phyloP scores from a whole-genome alignment of 2,329 filamentous ascomycete genomes.

The Arthrobotrys pseudoclavata region DNA sequence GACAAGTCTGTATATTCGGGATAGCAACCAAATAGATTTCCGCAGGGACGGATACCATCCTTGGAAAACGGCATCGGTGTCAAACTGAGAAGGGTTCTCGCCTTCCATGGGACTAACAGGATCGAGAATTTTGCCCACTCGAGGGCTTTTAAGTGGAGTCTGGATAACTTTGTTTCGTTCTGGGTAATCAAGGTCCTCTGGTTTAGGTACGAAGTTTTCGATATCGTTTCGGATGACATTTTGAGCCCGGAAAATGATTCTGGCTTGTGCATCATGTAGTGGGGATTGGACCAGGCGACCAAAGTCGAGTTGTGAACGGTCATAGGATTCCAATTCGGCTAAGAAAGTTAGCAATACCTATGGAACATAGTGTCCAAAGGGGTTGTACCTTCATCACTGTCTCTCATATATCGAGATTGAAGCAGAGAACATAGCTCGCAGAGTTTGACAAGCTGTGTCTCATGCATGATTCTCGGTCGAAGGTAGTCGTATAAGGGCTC shows the following conservation, averaged over 20 bases:
- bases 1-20: constrained; percentile 77
- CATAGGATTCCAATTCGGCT: constrained; percentile 68
- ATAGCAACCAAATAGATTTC: constrained; percentile 78
- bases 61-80: constrained; percentile 72
- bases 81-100: constrained; percentile 68
- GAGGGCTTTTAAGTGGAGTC: constrained; percentile 72
- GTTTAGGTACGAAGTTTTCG: constrained; percentile 75
- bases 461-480: constrained; percentile 75
- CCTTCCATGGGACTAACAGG: constrained; percentile 71
- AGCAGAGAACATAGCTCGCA: constrained; percentile 77
- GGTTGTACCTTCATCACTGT: constrained; percentile 68
- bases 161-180: constrained; percentile 68
- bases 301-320: constrained; percentile 74
- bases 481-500: constrained; percentile 78
- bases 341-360: constrained; percentile 9
- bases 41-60: constrained; percentile 77
- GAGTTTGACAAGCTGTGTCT: constrained; percentile 76
- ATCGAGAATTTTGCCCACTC: constrained; percentile 64
- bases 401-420: constrained; percentile 76
- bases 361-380: neutral
- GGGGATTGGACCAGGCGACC: constrained; percentile 74
- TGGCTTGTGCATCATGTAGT: constrained; percentile 76
- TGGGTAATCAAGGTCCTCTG: constrained; percentile 76
- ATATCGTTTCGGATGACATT: constrained; percentile 76
- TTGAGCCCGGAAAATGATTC: constrained; percentile 76